Conservation (phyloP, 768 basidiomycete genomes). For the Xerocomellus chrysenteron region DNA sequence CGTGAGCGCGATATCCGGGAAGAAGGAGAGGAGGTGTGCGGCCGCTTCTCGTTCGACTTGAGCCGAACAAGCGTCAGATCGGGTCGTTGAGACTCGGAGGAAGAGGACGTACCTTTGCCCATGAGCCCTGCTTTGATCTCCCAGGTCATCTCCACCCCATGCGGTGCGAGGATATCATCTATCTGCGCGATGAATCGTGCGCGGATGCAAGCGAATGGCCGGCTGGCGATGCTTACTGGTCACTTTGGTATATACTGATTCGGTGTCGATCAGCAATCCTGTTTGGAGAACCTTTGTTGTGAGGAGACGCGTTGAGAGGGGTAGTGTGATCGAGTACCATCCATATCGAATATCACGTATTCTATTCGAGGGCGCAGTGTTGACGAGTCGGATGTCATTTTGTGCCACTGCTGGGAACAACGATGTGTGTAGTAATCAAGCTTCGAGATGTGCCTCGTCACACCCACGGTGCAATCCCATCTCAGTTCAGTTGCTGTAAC, state of each 20-base stretch:
- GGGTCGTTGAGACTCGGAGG: not conserved
- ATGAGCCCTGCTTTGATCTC: slow-evolving; percentile 86
- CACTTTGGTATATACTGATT: slow-evolving; percentile 72
- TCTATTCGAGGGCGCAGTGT: slow-evolving; percentile 36
- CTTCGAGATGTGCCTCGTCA: too few species aligned
- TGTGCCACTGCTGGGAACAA: not conserved
- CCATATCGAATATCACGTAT: slow-evolving; percentile 75
- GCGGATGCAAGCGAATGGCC: not conserved
- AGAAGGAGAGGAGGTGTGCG: slow-evolving; percentile 70
- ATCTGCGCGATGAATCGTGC: slow-evolving; percentile 3
- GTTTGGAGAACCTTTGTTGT: slow-evolving; percentile 7
- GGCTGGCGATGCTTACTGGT: slow-evolving; percentile 53
- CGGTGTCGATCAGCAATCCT: slow-evolving; percentile 79
- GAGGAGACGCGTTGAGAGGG: not conserved
- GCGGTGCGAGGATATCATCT: slow-evolving; percentile 72
- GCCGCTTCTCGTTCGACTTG: slow-evolving; percentile 66
- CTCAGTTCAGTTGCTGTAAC: not conserved
- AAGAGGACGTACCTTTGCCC: slow-evolving; percentile 64
- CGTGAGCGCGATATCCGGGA: slow-evolving; percentile 68
- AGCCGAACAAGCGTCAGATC: not conserved
- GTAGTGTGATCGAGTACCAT: slow-evolving; percentile 42
- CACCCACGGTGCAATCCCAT: not conserved
- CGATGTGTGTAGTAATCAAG: not conserved
- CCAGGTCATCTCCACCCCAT: slow-evolving; percentile 82
- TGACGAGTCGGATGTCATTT: slow-evolving; percentile 10